Conservation (phyloP, 2,329 filamentous ascomycete species). For the Xylariaceae sp. region DNA sequence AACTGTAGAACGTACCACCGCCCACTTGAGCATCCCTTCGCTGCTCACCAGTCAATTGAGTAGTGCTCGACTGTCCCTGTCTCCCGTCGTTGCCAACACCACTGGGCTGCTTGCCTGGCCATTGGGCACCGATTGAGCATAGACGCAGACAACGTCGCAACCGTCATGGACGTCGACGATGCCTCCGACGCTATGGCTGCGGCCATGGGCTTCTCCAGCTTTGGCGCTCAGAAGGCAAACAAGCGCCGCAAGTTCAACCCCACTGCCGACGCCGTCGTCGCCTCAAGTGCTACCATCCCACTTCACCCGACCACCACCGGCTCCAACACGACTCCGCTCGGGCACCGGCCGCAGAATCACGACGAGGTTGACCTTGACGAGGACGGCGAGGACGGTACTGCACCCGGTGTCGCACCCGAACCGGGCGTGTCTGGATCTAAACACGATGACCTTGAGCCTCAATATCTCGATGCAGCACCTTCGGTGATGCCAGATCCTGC, state of each 20-base stretch:
- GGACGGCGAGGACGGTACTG: constrained; percentile 25
- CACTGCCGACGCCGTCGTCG: constrained; percentile 35
- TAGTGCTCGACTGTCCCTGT: too few relatives aligned
- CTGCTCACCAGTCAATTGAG: too few relatives aligned
- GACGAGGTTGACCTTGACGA: constrained; percentile 44
- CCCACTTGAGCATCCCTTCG: too few relatives aligned
- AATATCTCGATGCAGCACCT: constrained; percentile 32
- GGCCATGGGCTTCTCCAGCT: constrained; percentile 70
- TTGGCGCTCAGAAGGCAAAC: constrained; percentile 53
- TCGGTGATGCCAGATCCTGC: constrained; percentile 21
- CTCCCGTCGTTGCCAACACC: not conserved
- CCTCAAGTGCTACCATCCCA: constrained; percentile 19
- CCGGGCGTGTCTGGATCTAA: not conserved
- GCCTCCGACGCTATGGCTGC: constrained; percentile 56
- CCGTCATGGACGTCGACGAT: constrained; percentile 27
- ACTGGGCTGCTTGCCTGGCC: not conserved
- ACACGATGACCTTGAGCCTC: constrained; percentile 23
- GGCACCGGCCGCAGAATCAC: constrained; percentile 35
- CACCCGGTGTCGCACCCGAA: not conserved
- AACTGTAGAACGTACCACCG: too few relatives aligned
- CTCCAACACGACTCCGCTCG: constrained; percentile 37
- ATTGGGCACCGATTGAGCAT: not conserved
- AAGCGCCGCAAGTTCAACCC: constrained; percentile 68
- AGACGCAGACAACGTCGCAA: not conserved
- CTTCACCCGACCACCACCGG: constrained; percentile 22